phyloP scores from a whole-genome alignment of 1,284 basidiomycete species.

The Ustilago xerochloae region DNA sequence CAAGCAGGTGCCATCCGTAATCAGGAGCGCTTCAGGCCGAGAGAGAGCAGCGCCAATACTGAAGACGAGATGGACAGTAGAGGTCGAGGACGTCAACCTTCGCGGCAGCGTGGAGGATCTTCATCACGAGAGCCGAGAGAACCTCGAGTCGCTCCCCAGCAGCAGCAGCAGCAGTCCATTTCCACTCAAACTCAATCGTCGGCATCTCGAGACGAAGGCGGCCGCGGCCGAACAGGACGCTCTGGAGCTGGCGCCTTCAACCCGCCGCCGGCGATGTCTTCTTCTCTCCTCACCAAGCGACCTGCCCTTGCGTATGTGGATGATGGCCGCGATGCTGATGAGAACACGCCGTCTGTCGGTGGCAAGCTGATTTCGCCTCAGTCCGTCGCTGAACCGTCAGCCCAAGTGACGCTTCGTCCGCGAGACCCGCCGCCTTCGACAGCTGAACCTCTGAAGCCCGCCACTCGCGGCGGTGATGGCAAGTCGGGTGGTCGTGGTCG shows the following conservation, averaged over 20 bases:
- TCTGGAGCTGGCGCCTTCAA: conserved; percentile 28
- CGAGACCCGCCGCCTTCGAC: conserved; percentile 44
- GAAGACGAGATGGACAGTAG: conserved; percentile 40
- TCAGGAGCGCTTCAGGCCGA: conserved; percentile 4
- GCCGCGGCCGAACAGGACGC: conserved; percentile 22
- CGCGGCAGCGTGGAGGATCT: conserved; percentile 20
- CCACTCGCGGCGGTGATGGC: conserved; percentile 25
- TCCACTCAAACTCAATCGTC: not conserved
- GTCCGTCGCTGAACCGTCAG: conserved; percentile 48
- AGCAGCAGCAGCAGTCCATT: conserved; percentile 8
- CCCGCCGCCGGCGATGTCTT: conserved; percentile 32
- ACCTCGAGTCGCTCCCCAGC: conserved; percentile 2
- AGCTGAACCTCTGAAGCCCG: conserved; percentile 52
- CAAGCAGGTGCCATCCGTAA: not conserved
- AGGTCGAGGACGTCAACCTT: conserved; percentile 35
- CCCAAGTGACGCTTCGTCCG: conserved; percentile 49
- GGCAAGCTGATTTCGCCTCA: conserved; percentile 43
- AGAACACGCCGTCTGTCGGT: conserved; percentile 45
- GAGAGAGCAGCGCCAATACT: conserved; percentile 32
- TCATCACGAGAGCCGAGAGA: conserved; percentile 30
- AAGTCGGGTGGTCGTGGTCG: conserved; percentile 4
- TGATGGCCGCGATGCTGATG: conserved; percentile 39
- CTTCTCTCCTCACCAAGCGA: conserved; percentile 35
- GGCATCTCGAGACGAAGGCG: conserved; percentile 16
- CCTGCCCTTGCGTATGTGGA: conserved; percentile 43